These are phyloP conservation scores for Parietaria judaica DNA, from an alignment of 306 rosid species.

Conservation along the genomic window DNA sequence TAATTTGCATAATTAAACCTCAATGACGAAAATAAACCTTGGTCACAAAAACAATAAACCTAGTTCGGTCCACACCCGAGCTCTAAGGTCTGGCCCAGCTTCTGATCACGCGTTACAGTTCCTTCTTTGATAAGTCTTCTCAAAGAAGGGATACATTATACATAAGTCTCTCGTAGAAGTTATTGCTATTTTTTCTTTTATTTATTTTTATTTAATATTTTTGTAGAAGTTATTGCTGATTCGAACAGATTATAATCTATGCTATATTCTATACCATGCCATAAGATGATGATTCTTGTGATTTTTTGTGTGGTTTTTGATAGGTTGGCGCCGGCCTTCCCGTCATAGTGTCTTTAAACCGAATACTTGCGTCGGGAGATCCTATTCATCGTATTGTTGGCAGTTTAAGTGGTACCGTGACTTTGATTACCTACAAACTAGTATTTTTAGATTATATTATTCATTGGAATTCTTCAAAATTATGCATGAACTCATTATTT, in stretches of 20 bases:
- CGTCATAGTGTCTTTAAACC: slow-evolving; percentile 71
- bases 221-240: not conserved
- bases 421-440: slow-evolving; percentile 2
- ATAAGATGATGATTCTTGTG: slow-evolving; percentile 8
- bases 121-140: too few relatives aligned
- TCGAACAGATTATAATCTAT: not conserved
- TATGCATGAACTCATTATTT: not conserved
- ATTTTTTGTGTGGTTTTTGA: slow-evolving; percentile 26
- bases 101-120: too few relatives aligned
- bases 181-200: not conserved
- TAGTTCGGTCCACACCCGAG: too few relatives aligned
- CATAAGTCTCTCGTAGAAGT: too few relatives aligned
- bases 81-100: too few relatives aligned
- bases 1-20: too few relatives aligned
- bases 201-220: not conserved
- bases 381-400: slow-evolving; percentile 62
- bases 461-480: slow-evolving; percentile 4
- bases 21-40: too few relatives aligned
- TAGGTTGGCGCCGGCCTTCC: slow-evolving; percentile 99
- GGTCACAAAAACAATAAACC: too few relatives aligned
- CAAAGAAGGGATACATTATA: too few relatives aligned
- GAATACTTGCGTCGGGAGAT: slow-evolving; percentile 81
- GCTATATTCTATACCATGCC: not conserved
- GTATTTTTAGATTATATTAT: not conserved
- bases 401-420: slow-evolving; percentile 76